Conservation (phyloP, 257 asterid genomes). For the Plantago major region DNA sequence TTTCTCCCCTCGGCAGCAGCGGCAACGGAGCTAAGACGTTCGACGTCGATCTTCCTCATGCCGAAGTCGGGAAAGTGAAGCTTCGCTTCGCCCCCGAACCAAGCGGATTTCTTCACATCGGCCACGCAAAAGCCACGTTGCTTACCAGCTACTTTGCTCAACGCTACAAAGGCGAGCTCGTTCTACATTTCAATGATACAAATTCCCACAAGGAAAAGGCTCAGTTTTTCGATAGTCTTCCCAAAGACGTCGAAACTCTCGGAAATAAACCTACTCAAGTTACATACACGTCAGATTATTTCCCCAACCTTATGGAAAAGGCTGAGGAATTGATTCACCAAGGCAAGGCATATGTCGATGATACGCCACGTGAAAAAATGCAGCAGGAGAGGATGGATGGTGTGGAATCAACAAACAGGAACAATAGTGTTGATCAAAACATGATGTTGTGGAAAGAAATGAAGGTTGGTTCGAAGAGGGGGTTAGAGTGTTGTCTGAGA, state of each 20-base stretch:
- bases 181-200: constrained; percentile 84
- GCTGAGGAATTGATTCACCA: constrained; percentile 72
- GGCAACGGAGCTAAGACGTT: too few species aligned
- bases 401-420: constrained; percentile 62
- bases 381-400: constrained; percentile 86
- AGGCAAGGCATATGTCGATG: constrained; percentile 90
- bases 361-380: constrained; percentile 84
- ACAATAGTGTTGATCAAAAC: constrained; percentile 61
- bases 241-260: constrained; percentile 71
- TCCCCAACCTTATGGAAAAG: constrained; percentile 83
- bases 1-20: too few species aligned
- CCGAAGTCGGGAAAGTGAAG: constrained; percentile 74
- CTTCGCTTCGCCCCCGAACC: constrained; percentile 96
- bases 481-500: constrained; percentile 73
- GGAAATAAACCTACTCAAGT: constrained; percentile 64
- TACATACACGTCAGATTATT: constrained; percentile 86
- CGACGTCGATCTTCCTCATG: constrained; percentile 81
- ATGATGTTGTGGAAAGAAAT: constrained; percentile 80
- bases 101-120: constrained; percentile 94
- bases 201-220: constrained; percentile 92
- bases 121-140: constrained; percentile 92
- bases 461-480: constrained; percentile 94
- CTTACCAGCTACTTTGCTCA: constrained; percentile 81
- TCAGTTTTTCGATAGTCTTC: constrained; percentile 86
- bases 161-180: constrained; percentile 67